phyloP scores from a whole-genome alignment of 345 rosid species.

The Rhizophora apiculata region DNA sequence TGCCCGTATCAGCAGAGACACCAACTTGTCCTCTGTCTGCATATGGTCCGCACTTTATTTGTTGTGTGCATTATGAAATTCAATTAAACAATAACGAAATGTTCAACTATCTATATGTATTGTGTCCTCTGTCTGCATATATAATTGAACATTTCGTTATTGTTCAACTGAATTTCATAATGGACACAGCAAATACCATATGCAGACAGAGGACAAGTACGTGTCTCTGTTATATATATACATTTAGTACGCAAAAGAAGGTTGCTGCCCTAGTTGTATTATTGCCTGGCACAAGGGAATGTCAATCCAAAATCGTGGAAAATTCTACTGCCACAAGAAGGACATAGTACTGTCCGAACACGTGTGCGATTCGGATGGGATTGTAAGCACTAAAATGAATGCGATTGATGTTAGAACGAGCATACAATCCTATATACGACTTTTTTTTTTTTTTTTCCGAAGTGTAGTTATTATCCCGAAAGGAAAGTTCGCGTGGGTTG shows the following conservation, averaged over 20 bases:
- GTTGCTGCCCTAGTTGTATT: too few relatives aligned
- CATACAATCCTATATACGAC: constrained; percentile 4
- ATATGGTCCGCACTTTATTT: neutral
- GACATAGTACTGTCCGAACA: constrained; percentile 34
- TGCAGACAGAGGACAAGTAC: neutral
- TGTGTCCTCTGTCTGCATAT: neutral
- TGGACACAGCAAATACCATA: neutral
- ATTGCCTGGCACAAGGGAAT: too few relatives aligned
- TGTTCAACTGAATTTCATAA: too few relatives aligned
- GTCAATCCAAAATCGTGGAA: neutral
- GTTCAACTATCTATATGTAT: neutral
- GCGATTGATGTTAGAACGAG: constrained; percentile 18
- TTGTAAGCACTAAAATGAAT: neutral
- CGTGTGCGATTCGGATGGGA: constrained; percentile 49
- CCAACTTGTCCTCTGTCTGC: neutral
- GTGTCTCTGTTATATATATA: too few relatives aligned
- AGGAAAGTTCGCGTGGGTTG: too few relatives aligned
- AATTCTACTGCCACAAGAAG: neutral
- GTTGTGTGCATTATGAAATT: too few relatives aligned
- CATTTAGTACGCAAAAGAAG: too few relatives aligned
- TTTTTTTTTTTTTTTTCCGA: neutral
- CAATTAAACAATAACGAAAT: too few relatives aligned
- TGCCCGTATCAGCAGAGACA: too few relatives aligned
- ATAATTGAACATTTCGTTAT: too few relatives aligned
- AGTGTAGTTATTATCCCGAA: constrained; percentile 22